Evolutionary conservation across 768 basidiomycete species (phyloP), one percentile per base, ranked within the genome.

Genomic region (Lactifluus volemus): DNA sequence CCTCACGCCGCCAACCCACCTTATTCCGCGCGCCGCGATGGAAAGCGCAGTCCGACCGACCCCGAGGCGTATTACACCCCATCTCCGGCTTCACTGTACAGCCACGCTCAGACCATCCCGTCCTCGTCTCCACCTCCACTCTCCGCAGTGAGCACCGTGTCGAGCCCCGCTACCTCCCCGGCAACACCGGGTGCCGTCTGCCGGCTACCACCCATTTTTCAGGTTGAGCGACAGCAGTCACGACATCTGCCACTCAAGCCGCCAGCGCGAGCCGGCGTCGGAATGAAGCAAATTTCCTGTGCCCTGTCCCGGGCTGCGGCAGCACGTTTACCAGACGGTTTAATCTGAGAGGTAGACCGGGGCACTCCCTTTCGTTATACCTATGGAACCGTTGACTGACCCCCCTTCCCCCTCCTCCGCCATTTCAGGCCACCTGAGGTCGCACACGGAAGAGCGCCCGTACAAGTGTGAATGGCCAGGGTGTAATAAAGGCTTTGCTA

Each of bases 171-270:
- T 19, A 50, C 57, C 4, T 63, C 63, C 59, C 50, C 59, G 49
- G 50, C 63, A 45, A 54, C 53, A 41, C 49, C 58, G 55, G 68
- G 70, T 19, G 67, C 71, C 0, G 69, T 79, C 1, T 76, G 79
- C n/a, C 77, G 81, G 48, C 78, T 93, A 4, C 91, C 91, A 42
- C 91, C 89, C 51, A 92, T 93, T 69, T 75, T 91, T 36, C 90
- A 92, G 73, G 91, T 93, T 54, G 91, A 93, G 76, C 93, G 92
- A 75, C 88, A 92, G 75, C 91, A 92, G 94, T 98, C 36, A 98
- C 94, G 45, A 96, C 94, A 21, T 87, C 87, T 15, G 94, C 94
- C 29, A 98, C 94, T 1, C 92, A 95, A 73, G 80, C 89, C 3
- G 94, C 94, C 12, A 93, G 91, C 70, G 89, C 89, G 54, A 93